A percentile compares a stretch with the other conserved stretches of the same genome.
Conservation (phyloP, 345 rosid species). For the Citrus glauca region DNA sequence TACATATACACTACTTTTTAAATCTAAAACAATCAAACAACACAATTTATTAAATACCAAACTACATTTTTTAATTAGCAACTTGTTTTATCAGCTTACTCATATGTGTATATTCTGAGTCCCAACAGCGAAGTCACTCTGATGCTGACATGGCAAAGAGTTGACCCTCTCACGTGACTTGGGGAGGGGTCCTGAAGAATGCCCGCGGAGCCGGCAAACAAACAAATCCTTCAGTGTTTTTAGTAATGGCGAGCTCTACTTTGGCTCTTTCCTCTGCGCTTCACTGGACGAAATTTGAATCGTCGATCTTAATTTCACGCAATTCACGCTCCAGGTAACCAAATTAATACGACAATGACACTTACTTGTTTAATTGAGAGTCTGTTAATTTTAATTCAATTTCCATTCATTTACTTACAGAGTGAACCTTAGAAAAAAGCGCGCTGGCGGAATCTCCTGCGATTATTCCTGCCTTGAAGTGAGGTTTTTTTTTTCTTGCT, state of each 20-base stretch:
- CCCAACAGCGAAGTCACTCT: background rate
- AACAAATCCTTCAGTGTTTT: background rate
- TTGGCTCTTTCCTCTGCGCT: constrained; percentile 12
- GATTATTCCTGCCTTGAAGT: constrained; percentile 75
- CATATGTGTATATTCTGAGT: too few species aligned
- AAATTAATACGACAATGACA: background rate
- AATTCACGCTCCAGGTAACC: constrained; percentile 20
- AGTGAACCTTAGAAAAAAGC: constrained; percentile 20
- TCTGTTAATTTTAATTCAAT: background rate
- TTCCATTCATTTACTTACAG: constrained; percentile 22
- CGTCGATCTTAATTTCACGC: constrained; percentile 9
- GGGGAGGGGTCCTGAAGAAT: background rate
- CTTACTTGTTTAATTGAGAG: background rate
- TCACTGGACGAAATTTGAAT: background rate
- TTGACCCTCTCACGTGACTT: background rate
- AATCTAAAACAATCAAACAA: too few species aligned
- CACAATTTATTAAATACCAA: fast-evolving
- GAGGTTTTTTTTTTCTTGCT: constrained; percentile 6
- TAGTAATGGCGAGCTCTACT: constrained; percentile 17
- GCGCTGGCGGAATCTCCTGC: constrained; percentile 32
- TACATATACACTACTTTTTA: fast-evolving
- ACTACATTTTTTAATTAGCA: too few species aligned
- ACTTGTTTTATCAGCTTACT: too few species aligned
- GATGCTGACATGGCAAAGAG: background rate
- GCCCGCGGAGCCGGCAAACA: background rate